Percentiles rank a stretch among this genome's conserved stretches.
Evolutionary conservation across 2,329 filamentous ascomycete species (phyloP).

Genomic region (Esteya vermicola): DNA sequence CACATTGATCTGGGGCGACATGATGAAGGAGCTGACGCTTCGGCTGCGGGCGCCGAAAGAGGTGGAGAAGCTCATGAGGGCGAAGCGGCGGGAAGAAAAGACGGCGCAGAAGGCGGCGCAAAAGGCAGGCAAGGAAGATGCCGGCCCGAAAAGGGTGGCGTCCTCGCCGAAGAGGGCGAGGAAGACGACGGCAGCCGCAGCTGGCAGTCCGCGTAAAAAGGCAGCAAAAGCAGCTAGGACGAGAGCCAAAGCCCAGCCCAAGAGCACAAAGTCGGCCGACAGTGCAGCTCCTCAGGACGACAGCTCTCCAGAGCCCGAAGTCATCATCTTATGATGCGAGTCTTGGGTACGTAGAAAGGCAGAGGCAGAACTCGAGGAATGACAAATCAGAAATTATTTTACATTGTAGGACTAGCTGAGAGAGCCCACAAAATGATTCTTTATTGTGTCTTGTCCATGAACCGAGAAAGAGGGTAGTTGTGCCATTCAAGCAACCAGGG

Average conservation of each 20-base stretch:
- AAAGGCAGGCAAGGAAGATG: background rate
- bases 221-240: background rate
- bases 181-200: background rate
- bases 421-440: too few species aligned
- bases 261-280: background rate
- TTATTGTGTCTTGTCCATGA: too few species aligned
- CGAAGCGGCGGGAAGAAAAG: conserved; percentile 9
- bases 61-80: conserved; percentile 52
- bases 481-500: too few species aligned
- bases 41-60: conserved; percentile 57
- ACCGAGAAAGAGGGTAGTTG: too few species aligned
- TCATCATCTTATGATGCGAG: too few species aligned
- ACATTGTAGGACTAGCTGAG: too few species aligned
- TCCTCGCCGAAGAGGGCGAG: background rate
- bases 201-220: background rate
- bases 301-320: too few species aligned
- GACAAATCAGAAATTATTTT: too few species aligned
- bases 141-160: too few species aligned
- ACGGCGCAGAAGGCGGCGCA: background rate
- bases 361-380: too few species aligned
- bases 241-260: background rate
- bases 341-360: too few species aligned
- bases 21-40: conserved; percentile 73
- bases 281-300: background rate
- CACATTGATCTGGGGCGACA: conserved; percentile 53